Conservation (phyloP, 2,329 filamentous ascomycete genomes). For the Trichothecium roseum region DNA sequence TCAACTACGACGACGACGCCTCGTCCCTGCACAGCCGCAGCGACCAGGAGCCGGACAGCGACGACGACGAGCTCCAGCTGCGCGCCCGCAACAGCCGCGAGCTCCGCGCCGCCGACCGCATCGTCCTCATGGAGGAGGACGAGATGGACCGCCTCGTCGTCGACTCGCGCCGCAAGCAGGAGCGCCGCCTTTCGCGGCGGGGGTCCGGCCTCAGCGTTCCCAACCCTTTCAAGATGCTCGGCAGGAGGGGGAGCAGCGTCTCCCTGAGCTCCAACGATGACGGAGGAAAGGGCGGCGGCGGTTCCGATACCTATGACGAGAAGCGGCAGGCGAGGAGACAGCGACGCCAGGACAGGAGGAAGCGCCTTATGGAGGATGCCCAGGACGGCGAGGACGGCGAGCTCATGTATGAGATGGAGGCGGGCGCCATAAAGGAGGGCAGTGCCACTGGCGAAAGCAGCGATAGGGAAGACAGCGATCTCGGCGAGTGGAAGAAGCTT, state of each 20-base stretch:
- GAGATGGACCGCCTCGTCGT: conserved; percentile 53
- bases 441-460: conserved; percentile 53
- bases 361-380: conserved; percentile 40
- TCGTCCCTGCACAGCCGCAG: conserved; percentile 54
- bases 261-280: neutral
- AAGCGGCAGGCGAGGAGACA: conserved; percentile 28
- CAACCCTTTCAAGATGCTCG: conserved; percentile 37
- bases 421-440: conserved; percentile 60
- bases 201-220: conserved; percentile 39
- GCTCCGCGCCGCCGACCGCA: conserved; percentile 57
- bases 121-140: conserved; percentile 67
- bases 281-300: conserved; percentile 27
- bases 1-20: conserved; percentile 59
- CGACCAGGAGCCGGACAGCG: conserved; percentile 67
- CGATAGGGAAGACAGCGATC: conserved; percentile 48
- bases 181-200: conserved; percentile 31
- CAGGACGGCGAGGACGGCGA: conserved; percentile 58
- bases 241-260: conserved; percentile 21
- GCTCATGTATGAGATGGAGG: conserved; percentile 86
- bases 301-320: conserved; percentile 32
- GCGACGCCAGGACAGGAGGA: conserved; percentile 42
- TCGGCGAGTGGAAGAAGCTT: conserved; percentile 44
- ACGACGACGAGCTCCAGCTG: conserved; percentile 59
- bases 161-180: conserved; percentile 36
- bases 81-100: conserved; percentile 60